Evolutionary conservation across 176 grass and related monocot genomes (phyloP), one percentile per base, ranked within the genome.

Genomic region (Triticum urartu): DNA sequence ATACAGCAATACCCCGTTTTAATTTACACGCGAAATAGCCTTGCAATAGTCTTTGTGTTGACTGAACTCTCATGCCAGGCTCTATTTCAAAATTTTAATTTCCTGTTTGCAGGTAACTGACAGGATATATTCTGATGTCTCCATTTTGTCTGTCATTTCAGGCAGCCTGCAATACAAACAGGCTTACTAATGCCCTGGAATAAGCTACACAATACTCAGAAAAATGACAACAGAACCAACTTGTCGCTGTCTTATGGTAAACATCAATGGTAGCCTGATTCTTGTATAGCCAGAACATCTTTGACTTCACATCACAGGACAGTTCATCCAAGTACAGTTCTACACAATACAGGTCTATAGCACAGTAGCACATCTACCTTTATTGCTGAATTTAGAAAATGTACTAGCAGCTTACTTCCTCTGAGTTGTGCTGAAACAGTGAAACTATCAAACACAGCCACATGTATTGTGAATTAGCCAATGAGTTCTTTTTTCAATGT

Each of bases 131-230:
- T 80, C 7, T 79, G 67, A 75, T 45, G 24, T 79, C 62, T 43
- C 45, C 32, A 11, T 76, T 78, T 25, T 64, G 5, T 22, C 36
- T 74, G 56, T 22, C 75, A 80, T 83, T 81, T 43, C 73, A 86
- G 80, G 40, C 18, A 65, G 32, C 18, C 15, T 39, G 35, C 35
- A 38, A 62, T 25, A 68, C 34, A 68, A 79, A 22, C 60, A 40
- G 79, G 63, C 64, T 90, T 79, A 86, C 64, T 45, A 63, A 77
- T 32, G 1, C 36, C 71, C 25, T 64, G 67, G 42, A 30, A 89
- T 36, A 68, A 67, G 63, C 24, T 39, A 54, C 4, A 80, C 62
- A 33, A 65, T 18, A 39, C 32, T 22, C 48, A 20, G 33, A 59
- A 33, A 58, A 68, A 35, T 33, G 56, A 7, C n/a, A 79, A 78